These are phyloP conservation scores for Suillus paluster DNA, from an alignment of 768 basidiomycete genomes.

Conservation along the genomic window DNA sequence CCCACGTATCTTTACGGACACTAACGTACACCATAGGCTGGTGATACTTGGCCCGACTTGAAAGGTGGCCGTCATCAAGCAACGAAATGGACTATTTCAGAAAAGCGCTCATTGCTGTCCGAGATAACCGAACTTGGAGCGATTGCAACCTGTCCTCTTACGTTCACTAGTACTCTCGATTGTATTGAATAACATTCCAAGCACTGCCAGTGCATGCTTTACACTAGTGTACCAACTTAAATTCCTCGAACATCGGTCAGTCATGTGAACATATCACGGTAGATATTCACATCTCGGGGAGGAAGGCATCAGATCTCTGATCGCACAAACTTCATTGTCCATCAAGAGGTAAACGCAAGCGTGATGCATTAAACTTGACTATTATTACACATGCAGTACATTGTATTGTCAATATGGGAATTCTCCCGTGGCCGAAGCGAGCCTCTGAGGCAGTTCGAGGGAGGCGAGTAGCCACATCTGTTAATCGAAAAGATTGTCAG, in stretches of 20 bases:
- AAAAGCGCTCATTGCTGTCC: neutral
- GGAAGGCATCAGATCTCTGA: neutral
- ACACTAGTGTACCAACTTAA: neutral
- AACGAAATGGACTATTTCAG: neutral
- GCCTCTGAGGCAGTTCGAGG: too few species aligned
- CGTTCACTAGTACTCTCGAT: neutral
- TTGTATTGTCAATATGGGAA: neutral
- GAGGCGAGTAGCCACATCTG: neutral
- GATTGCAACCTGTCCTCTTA: neutral
- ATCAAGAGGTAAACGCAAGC: neutral
- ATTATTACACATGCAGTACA: neutral
- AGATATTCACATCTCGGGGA: too few species aligned
- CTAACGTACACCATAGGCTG: neutral
- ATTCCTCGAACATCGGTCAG: too few species aligned
- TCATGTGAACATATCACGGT: too few species aligned
- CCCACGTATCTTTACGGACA: neutral
- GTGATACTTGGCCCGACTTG: too few species aligned
- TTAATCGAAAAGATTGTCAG: conserved; percentile 25
- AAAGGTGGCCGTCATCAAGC: neutral
- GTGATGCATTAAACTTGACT: neutral
- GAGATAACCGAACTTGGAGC: neutral
- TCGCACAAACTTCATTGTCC: neutral
- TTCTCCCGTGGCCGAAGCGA: neutral
- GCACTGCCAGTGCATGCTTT: neutral
- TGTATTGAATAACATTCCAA: too few species aligned